Evolutionary conservation across 1,139 yeast species (phyloP).

Genomic region (Geotrichum phurueaensis): DNA sequence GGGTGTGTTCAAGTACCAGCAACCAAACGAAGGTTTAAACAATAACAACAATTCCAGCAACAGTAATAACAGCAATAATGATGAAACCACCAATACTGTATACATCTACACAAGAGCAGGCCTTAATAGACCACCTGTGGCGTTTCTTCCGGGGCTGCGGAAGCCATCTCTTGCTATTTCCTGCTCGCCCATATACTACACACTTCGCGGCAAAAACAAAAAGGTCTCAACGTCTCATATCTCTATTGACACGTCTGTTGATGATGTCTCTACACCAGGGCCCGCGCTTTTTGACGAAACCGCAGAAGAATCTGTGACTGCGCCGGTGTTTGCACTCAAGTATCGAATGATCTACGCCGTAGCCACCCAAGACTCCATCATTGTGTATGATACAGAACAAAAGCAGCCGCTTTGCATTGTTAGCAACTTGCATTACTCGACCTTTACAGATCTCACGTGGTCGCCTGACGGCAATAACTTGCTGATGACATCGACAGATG

Average conservation of each 20-base stretch:
- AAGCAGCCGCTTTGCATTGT: conserved; percentile 65
- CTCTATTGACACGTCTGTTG: conserved; percentile 2
- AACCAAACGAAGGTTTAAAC: conserved; percentile 14
- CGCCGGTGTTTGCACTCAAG: conserved; percentile 48
- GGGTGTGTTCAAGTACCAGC: conserved; percentile 51
- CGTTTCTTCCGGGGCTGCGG: conserved; percentile 68
- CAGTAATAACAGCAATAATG: conserved; percentile 21
- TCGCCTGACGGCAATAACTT: conserved; percentile 65
- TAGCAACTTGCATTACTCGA: conserved; percentile 77
- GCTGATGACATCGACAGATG: conserved; percentile 85
- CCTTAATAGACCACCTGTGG: conserved; percentile 61
- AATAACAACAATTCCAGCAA: conserved; percentile 19
- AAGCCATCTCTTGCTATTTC: conserved; percentile 80
- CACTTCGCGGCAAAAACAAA: conserved; percentile 30
- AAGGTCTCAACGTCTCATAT: conserved; percentile 9
- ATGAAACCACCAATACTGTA: conserved; percentile 57
- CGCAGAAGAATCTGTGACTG: conserved; percentile 5
- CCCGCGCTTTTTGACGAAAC: conserved; percentile 10
- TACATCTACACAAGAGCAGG: conserved; percentile 71
- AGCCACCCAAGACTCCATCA: conserved; percentile 84
- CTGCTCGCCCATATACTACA: conserved; percentile 65
- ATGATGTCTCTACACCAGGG: background rate
- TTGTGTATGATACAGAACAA: conserved; percentile 73
- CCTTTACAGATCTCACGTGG: conserved; percentile 87
- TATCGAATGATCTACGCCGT: conserved; percentile 86